phyloP scores from a whole-genome alignment of 2,329 filamentous ascomycete genomes.

The Coleophoma cylindrospora region DNA sequence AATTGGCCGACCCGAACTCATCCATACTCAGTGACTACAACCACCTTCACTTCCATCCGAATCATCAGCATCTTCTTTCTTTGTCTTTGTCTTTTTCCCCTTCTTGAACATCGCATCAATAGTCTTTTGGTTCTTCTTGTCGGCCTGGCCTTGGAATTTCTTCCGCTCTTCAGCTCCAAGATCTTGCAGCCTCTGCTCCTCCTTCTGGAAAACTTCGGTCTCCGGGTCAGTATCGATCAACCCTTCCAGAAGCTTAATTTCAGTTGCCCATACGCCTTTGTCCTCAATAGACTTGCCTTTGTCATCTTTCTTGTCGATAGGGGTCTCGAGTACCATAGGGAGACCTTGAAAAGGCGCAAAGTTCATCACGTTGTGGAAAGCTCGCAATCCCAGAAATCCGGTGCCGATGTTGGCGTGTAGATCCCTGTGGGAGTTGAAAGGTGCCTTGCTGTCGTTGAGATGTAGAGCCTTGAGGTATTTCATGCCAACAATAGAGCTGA shows the following conservation, averaged over 20 bases:
- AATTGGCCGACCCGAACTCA: too few species aligned
- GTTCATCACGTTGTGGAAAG: constrained; percentile 91
- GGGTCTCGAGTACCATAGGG: constrained; percentile 95
- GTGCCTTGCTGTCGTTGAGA: constrained; percentile 93
- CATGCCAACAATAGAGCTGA: constrained; percentile 72
- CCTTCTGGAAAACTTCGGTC: constrained; percentile 61
- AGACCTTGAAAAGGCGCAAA: constrained; percentile 68
- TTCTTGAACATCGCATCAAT: constrained; percentile 32
- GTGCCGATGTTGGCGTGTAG: constrained; percentile 96
- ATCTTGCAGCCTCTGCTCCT: constrained; percentile 62
- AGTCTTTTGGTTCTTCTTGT: constrained; percentile 57
- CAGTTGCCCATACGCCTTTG: constrained; percentile 79
- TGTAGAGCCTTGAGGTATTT: constrained; percentile 82
- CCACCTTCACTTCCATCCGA: constrained; percentile 18
- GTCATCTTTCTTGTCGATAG: constrained; percentile 67
- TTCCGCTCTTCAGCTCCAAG: constrained; percentile 67
- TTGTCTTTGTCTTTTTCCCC: constrained; percentile 30
- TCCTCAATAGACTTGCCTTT: constrained; percentile 70
- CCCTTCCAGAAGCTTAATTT: constrained; percentile 91
- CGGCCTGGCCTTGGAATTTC: constrained; percentile 73
- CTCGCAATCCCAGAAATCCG: constrained; percentile 82
- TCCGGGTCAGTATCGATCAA: constrained; percentile 80
- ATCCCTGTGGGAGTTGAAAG: constrained; percentile 75
- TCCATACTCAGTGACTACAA: constrained; percentile 17
- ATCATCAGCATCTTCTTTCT: constrained; percentile 19